These are phyloP conservation scores for Leavenworthia alabamica DNA, from an alignment of 345 rosid species.

Conservation along the genomic window DNA sequence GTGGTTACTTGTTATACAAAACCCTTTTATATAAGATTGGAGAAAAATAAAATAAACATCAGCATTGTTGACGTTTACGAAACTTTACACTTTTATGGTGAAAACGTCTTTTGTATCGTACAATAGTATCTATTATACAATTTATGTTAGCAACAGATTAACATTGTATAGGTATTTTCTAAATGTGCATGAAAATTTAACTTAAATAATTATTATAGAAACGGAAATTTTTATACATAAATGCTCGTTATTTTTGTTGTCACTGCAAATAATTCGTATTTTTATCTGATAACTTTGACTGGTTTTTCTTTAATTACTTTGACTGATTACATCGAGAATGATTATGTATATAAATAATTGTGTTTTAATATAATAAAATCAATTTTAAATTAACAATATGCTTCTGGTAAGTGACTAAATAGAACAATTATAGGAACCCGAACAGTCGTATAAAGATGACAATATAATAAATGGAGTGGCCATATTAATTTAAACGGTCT, in stretches of 20 bases:
- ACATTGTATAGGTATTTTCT: not conserved
- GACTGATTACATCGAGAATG: conserved; percentile 16
- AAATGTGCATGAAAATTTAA: too few species aligned
- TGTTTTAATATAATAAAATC: not conserved
- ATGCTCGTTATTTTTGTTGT: not conserved
- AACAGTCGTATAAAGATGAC: too few species aligned
- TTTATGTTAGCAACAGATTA: not conserved
- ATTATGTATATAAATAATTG: not conserved
- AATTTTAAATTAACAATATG: not conserved
- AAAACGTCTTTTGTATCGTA: not conserved
- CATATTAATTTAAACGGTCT: too few species aligned
- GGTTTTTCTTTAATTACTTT: not conserved
- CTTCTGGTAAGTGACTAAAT: conserved; percentile 7
- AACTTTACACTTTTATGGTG: not conserved
- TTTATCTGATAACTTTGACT: not conserved
- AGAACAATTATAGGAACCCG: too few species aligned
- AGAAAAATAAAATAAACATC: not conserved
- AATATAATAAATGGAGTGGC: too few species aligned
- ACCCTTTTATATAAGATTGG: conserved; percentile 11
- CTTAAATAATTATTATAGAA: not conserved
- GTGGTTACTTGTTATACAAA: conserved; percentile 15
- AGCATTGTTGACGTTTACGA: conserved; percentile 10
- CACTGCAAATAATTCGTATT: not conserved
- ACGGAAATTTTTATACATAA: not conserved
- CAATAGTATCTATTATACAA: not conserved